Conservation (phyloP, 2,329 filamentous ascomycete species). For the Xylariaceae sp. region DNA sequence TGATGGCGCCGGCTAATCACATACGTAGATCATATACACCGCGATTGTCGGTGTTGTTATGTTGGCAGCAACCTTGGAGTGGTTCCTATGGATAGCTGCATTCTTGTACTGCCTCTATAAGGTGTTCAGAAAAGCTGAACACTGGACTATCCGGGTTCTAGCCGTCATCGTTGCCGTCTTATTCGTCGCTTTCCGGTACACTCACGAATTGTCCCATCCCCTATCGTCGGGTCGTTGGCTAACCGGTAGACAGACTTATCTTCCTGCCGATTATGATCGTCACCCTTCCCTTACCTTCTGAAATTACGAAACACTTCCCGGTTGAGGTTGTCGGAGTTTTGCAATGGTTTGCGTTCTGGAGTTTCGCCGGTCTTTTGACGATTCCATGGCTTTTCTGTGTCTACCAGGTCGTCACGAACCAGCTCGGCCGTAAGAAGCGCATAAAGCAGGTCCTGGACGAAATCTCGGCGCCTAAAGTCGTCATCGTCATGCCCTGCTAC, state of each 20-base stretch:
- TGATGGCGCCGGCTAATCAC: slow-evolving; percentile 15
- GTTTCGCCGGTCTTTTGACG: slow-evolving; percentile 77
- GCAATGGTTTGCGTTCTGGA: slow-evolving; percentile 95
- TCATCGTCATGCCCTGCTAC: slow-evolving; percentile 96
- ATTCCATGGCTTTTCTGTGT: slow-evolving; percentile 91
- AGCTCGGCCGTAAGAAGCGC: slow-evolving; percentile 72
- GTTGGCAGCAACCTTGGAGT: slow-evolving; percentile 81
- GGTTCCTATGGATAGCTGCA: slow-evolving; percentile 90
- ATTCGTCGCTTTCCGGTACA: slow-evolving; percentile 71
- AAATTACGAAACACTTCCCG: slow-evolving; percentile 70
- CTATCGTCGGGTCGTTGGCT: slow-evolving; percentile 3
- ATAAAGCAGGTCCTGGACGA: slow-evolving; percentile 84
- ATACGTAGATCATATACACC: slow-evolving; percentile 71
- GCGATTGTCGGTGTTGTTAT: slow-evolving; percentile 75
- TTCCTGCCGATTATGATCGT: slow-evolving; percentile 94
- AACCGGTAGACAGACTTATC: slow-evolving; percentile 53
- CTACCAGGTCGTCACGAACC: slow-evolving; percentile 83
- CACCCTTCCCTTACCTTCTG: slow-evolving; percentile 74
- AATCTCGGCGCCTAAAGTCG: slow-evolving; percentile 81
- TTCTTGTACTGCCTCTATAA: slow-evolving; percentile 89
- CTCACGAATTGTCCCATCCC: background rate
- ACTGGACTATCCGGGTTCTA: slow-evolving; percentile 74
- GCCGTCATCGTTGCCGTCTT: slow-evolving; percentile 68
- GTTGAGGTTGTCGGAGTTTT: slow-evolving; percentile 60
- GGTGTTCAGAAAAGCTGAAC: slow-evolving; percentile 83